Base-by-base conservation (phyloP, 2,329 filamentous ascomycete genomes). In the Epichloe baconii region DNA sequence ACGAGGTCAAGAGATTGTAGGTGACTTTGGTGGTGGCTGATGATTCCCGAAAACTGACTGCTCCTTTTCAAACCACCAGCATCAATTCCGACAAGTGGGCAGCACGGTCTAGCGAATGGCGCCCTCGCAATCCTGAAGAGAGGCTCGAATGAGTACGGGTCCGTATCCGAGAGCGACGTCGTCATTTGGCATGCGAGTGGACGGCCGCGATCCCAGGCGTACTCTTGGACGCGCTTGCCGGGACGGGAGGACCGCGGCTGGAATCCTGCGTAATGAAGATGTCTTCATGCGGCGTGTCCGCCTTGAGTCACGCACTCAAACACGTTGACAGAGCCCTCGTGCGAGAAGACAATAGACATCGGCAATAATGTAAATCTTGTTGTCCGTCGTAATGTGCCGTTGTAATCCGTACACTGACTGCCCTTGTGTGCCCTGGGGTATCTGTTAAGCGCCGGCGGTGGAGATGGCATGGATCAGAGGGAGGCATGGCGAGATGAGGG, bases 111-210 rank as follows among this genome's bases (percentile, higher is more conserved):
- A 10, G 26, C 26, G 10, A 31, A 31, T 26, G 26, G 26, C 2
- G 26, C 26, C 26, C 26, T 26, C 26, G 26, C 26, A 26, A 26
- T 26, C 26, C 7, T 26, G 1, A 26, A 26, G 26, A 26, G 26
- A 31, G 26, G 26, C 26, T 31, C 26, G 26, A 31, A 31, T 11
- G 8, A 31, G 10, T 11, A 31, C 31, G 31, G 31, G 31, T 31
- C 31, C 31, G 8, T 31, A 31, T 31, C 8, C 10, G 31, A 31
- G 31, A 31, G 31, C 31, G 42, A 44, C 41, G 35, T 37, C 42
- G 48, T 50, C 42, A 45, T 44, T 23, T 45, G 48, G 42, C 36
- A 50, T 50, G 42, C 35, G 23, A 41, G n/a, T 35, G 17, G 31
- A 23, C 40, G 17, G 41, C 31, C 8, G 11, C 5, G 15, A 48